Base-by-base conservation (phyloP, 2,329 filamentous ascomycete genomes). In the Exophiala dermatitidis region DNA sequence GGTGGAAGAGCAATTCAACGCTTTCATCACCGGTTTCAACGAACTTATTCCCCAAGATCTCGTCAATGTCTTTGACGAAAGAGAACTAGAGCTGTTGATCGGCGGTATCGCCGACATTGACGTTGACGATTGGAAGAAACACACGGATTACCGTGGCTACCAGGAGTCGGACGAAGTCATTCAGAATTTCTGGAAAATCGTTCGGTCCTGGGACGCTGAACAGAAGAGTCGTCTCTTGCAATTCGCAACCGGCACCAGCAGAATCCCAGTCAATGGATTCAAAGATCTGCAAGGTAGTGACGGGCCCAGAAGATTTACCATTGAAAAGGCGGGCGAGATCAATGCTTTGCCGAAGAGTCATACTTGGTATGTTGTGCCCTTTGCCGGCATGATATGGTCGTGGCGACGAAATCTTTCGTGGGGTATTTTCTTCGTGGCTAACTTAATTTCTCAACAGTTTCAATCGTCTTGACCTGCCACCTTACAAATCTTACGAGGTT, bases 121-220 rank as follows among this genome's bases (percentile, higher is more conserved):
- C 66, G 91, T 98, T 10, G 93, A 98, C 56, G 93, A 98, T 72
- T 98, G 93, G 93, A 97, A 98, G 85, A 98, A 98, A 78, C 93
- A 98, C 74, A 98, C 93, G 44, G 93, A 98, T 68, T 98, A 98
- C 72, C 86, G 93, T 64, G 93, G 93, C 50, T 98, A 98, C 78
- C 96, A 94, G 6, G 93, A 98, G 73, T 90, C 85, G 53, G 93
- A 98, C 65, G 89, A 96, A 67, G 93, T 98, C 29, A 93, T 98
- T 62, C 88, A 94, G 71, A 90, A 94, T 77, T 98, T 98, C 80
- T 98, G 93, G 93, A 90, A 95, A 77, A 78, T 81, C 54, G 93
- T 98, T 61, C 85, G 91, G 62, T 88, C 83, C 57, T 98, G 93
- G 93, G 93, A 98, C 69, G 90, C 93, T 30, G 93, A 98, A 72